These are phyloP conservation scores for Aspergillus ustus DNA, from an alignment of 2,329 filamentous ascomycete species.

Conservation along the genomic window DNA sequence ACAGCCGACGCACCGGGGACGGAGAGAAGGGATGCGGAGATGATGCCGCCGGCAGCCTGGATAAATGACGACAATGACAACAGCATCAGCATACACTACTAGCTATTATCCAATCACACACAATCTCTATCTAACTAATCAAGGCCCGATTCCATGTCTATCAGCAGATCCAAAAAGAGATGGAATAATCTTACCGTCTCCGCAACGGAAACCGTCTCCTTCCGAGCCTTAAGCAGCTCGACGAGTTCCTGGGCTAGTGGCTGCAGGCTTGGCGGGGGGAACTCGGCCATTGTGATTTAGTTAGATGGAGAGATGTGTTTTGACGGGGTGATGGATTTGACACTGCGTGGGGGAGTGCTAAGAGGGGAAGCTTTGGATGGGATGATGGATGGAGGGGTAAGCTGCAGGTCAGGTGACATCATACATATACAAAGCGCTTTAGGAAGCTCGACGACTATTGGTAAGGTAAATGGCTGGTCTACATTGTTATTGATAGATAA, in stretches of 20 bases:
- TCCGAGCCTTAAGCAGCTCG: slow-evolving; percentile 57
- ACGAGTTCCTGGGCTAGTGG: slow-evolving; percentile 56
- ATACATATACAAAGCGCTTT: too few species aligned
- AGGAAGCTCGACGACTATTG: too few species aligned
- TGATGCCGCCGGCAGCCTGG: slow-evolving; percentile 65
- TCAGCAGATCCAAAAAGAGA: not conserved
- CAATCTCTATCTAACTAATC: too few species aligned
- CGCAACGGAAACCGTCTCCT: slow-evolving; percentile 64
- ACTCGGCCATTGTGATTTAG: slow-evolving; percentile 23
- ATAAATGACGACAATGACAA: not conserved
- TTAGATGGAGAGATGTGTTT: not conserved
- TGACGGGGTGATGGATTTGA: not conserved
- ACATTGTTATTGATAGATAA: too few species aligned
- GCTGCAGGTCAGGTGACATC: not conserved
- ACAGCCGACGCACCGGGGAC: slow-evolving; percentile 62
- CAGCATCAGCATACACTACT: not conserved
- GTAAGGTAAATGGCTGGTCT: too few species aligned
- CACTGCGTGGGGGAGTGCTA: not conserved
- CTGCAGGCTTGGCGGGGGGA: slow-evolving; percentile 43
- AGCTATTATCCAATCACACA: too few species aligned
- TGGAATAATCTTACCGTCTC: slow-evolving; percentile 58
- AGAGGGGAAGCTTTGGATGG: not conserved
- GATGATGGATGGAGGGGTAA: not conserved
- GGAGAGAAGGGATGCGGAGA: slow-evolving; percentile 63
- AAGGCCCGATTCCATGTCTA: too few species aligned